Evolutionary conservation across 1,284 basidiomycete genomes (phyloP).

Genomic region (Pseudozyma sp.): DNA sequence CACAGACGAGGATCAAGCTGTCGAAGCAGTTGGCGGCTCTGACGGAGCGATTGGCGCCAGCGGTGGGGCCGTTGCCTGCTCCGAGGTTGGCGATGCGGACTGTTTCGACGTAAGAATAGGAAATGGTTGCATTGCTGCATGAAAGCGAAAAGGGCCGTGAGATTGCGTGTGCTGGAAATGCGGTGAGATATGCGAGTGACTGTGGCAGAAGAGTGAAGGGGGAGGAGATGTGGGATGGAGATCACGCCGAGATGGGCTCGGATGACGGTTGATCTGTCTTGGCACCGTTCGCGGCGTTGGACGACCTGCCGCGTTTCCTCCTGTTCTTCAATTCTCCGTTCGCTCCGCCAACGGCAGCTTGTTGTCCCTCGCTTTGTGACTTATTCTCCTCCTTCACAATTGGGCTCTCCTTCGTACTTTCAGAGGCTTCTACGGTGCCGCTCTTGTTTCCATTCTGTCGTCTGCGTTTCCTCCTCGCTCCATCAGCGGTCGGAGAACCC

Average conservation of each 20-base stretch:
- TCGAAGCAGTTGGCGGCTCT: conserved; percentile 18
- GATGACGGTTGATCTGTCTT: conserved; percentile 5
- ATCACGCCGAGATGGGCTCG: conserved; percentile 13
- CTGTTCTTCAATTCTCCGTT: conserved; percentile 7
- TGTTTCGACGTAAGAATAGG: not conserved
- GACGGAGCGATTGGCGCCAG: conserved; percentile 13
- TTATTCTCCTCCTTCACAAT: not conserved
- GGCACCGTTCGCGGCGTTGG: not conserved
- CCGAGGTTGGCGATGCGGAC: not conserved
- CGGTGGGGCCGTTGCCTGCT: no score
- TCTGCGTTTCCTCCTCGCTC: conserved; percentile 19
- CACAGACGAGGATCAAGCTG: conserved; percentile 14
- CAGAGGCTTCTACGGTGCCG: not conserved
- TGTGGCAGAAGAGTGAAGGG: not conserved
- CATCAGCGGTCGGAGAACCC: not conserved
- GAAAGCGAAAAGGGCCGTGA: not conserved
- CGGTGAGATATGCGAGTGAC: not conserved
- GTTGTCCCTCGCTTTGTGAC: not conserved
- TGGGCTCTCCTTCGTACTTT: not conserved
- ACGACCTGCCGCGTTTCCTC: conserved; percentile 3
- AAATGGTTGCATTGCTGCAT: not conserved
- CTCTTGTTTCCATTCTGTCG: not conserved
- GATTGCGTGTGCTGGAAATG: not conserved
- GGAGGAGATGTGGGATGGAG: not conserved
- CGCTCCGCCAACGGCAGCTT: not conserved